phyloP scores from a whole-genome alignment of 1,284 basidiomycete species.

The Mycena sp. region DNA sequence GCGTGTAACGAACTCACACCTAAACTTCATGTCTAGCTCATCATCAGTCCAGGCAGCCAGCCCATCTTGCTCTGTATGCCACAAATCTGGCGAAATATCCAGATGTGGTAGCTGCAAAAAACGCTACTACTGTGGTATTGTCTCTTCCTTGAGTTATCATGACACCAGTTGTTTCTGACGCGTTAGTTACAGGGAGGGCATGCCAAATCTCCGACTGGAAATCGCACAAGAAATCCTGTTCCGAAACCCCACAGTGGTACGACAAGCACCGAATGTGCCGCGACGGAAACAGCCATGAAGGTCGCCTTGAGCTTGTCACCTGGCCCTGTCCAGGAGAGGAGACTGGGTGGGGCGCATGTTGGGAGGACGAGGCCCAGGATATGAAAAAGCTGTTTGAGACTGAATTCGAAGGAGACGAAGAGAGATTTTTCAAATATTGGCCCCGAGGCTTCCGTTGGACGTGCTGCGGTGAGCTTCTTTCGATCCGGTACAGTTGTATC shows the following conservation, averaged over 20 bases:
- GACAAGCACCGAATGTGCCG: constrained; percentile 31
- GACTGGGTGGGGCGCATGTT: no score
- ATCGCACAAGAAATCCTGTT: not conserved
- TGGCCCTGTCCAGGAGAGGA: no score
- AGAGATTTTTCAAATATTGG: constrained; percentile 39
- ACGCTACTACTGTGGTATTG: not conserved
- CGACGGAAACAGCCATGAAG: not conserved
- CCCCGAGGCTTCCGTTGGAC: constrained; percentile 47
- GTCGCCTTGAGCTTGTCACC: no score
- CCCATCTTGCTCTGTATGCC: no score
- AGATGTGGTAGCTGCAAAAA: not conserved
- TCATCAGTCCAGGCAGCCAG: no score
- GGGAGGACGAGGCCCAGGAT: no score
- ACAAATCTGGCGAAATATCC: not conserved
- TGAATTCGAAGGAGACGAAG: not conserved
- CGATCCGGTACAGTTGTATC: not conserved
- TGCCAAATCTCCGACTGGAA: constrained; percentile 5
- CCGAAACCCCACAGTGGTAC: constrained; percentile 29
- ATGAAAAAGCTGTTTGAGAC: no score
- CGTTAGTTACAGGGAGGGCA: not conserved
- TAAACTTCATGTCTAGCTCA: no score
- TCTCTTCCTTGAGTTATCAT: not conserved
- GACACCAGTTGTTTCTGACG: no score
- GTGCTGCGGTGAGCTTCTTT: constrained; percentile 40
- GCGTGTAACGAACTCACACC: no score